Evolutionary conservation across 129 eudicot species (phyloP).

Genomic region (Tagetes patula): DNA sequence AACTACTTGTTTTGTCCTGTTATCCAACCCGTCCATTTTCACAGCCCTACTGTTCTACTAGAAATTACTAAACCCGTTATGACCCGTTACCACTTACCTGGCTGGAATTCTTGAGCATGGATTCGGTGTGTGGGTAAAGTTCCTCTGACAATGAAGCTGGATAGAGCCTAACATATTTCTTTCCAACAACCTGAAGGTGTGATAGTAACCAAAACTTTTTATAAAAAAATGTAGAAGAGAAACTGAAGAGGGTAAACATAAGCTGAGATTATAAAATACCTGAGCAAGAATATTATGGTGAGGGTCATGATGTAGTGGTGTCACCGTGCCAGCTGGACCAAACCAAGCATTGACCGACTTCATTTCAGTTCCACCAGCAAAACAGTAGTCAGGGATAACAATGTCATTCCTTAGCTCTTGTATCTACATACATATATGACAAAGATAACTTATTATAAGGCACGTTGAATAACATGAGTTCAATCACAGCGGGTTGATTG

Average conservation of each 20-base stretch:
- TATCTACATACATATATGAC: constrained; percentile 59
- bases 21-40: not conserved
- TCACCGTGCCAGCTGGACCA: constrained; percentile 98
- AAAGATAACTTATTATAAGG: not conserved
- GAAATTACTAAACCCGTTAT: not conserved
- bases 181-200: constrained; percentile 75
- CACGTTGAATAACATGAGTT: constrained; percentile 12
- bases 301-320: constrained; percentile 99
- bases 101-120: constrained; percentile 89
- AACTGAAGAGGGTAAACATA: not conserved
- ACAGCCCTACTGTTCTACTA: too few species aligned
- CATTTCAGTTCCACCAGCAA: constrained; percentile 92
- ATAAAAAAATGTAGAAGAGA: too few species aligned
- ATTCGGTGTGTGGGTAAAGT: constrained; percentile 74
- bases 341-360: constrained; percentile 94
- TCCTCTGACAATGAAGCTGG: constrained; percentile 78
- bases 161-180: constrained; percentile 81
- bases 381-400: constrained; percentile 89
- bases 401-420: constrained; percentile 85
- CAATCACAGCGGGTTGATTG: not conserved
- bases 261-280: constrained; percentile 39
- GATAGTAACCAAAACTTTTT: not conserved
- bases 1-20: constrained; percentile 2
- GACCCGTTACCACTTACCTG: constrained; percentile 44
- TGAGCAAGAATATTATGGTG: constrained; percentile 97